phyloP scores from a whole-genome alignment of 2,329 filamentous ascomycete genomes.

The Decorospora gaudefroyi region DNA sequence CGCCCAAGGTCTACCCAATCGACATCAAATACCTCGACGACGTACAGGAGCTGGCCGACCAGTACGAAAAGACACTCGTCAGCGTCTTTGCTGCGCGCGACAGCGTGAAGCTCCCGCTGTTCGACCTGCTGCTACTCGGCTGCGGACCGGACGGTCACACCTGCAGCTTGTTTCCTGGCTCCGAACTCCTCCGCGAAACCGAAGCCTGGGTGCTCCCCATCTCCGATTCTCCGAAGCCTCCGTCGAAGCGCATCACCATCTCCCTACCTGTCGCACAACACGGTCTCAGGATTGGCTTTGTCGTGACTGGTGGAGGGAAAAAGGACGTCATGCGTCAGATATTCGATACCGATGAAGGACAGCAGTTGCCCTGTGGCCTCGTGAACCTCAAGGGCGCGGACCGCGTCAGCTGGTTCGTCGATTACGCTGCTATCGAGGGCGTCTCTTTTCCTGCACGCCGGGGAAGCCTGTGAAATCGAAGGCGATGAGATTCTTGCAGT shows the following conservation, averaged over 20 bases:
- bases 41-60: slow-evolving; percentile 87
- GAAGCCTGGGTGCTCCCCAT: slow-evolving; percentile 92
- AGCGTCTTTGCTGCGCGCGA: slow-evolving; percentile 86
- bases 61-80: slow-evolving; percentile 89
- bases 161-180: slow-evolving; percentile 92
- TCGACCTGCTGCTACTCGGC: slow-evolving; percentile 90
- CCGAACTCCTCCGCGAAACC: slow-evolving; percentile 81
- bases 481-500: background rate
- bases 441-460: slow-evolving; percentile 76
- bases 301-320: slow-evolving; percentile 88
- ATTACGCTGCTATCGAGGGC: slow-evolving; percentile 81
- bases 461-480: slow-evolving; percentile 60
- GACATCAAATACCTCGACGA: slow-evolving; percentile 71
- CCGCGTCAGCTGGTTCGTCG: slow-evolving; percentile 93
- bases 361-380: slow-evolving; percentile 78
- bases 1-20: slow-evolving; percentile 79
- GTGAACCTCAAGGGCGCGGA: slow-evolving; percentile 85
- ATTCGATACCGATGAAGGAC: slow-evolving; percentile 75
- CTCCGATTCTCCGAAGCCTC: slow-evolving; percentile 92
- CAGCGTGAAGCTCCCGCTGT: slow-evolving; percentile 91
- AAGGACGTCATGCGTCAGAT: slow-evolving; percentile 91
- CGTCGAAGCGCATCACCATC: slow-evolving; percentile 85
- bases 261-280: slow-evolving; percentile 90
- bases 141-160: slow-evolving; percentile 97
- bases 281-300: slow-evolving; percentile 83